Evolutionary conservation across 352 stramenopile species (phyloP), one percentile per base, ranked within the genome.

Genomic region (Plasmopara viticola): DNA sequence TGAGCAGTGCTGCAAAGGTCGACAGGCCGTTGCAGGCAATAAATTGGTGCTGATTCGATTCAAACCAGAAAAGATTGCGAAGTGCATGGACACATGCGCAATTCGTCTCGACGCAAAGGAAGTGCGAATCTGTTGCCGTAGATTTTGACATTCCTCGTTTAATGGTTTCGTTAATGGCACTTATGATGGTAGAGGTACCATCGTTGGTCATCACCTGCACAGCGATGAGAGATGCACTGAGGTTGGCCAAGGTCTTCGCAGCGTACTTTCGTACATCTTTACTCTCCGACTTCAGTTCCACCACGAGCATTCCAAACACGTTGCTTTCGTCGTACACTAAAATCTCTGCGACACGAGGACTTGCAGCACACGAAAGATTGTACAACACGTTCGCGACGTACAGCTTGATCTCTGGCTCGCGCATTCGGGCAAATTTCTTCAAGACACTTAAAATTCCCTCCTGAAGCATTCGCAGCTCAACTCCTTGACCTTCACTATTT

Each of bases 361-460:
- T 70, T 12, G 25, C 10, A 44, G 63, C 68, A 42, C 76, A 90
- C 2, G 20, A 25, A 3, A 95, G 48, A 51, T 95, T 94, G 70
- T 84, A 87, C 8, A 94, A 67, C 30, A 84, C 74, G 43, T 93
- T 90, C 37, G 84, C 82, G 1, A 77, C 81, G 58, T 92, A 92
- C 20, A 92, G 67, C 40, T 89, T 89, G 12, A 84, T 94, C 52
- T 92, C 78, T 8, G 78, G 74, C 20, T 92, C 76, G 17, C 77
- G 82, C 9, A 87, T 71, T 47, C 87, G 87, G 29, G 73, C 68
- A 95, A 62, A 9, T 25, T 72, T 70, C 56, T 88, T 84, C 29
- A 94, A 58, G 25, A 94, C 71, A 0, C 57, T 46, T 3, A 25
- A 25, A 25, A 25, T 25, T 25, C 20, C 20, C 20, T 25, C 20